phyloP scores from a whole-genome alignment of 495 filamentous ascomycete genomes.

The Neurospora discreta region DNA sequence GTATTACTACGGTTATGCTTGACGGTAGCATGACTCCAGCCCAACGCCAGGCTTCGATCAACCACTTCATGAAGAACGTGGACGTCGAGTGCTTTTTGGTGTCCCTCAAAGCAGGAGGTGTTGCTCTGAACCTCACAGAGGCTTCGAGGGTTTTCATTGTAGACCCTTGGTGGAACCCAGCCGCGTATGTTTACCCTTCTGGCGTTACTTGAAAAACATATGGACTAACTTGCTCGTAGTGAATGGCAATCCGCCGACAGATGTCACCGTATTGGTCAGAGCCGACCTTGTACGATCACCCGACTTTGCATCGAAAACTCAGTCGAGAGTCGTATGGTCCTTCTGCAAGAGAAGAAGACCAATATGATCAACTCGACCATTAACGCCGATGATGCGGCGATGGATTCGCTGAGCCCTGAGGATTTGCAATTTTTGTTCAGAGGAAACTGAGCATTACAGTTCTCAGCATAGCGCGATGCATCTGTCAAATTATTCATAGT shows the following conservation, averaged over 20 bases:
- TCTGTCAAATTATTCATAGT: not conserved
- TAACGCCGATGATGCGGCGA: slow-evolving; percentile 74
- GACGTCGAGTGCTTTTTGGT: slow-evolving; percentile 93
- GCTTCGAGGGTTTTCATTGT: slow-evolving; percentile 90
- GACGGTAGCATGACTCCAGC: slow-evolving; percentile 92
- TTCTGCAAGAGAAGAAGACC: slow-evolving; percentile 94
- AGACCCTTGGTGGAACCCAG: slow-evolving; percentile 98
- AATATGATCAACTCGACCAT: slow-evolving; percentile 94
- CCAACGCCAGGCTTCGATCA: slow-evolving; percentile 81
- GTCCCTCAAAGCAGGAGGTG: slow-evolving; percentile 88
- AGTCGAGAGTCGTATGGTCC: slow-evolving; percentile 86
- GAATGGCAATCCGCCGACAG: slow-evolving; percentile 97
- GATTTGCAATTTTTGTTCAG: slow-evolving; percentile 95
- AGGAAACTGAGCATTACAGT: slow-evolving; percentile 28
- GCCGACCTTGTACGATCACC: slow-evolving; percentile 85
- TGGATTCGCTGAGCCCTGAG: slow-evolving; percentile 80
- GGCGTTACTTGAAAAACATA: not conserved
- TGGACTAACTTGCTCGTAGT: slow-evolving; percentile 2
- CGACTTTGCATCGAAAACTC: slow-evolving; percentile 91
- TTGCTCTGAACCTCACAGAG: slow-evolving; percentile 89
- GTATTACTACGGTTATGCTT: slow-evolving; percentile 95
- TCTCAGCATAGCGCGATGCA: not conserved
- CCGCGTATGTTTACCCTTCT: slow-evolving; percentile 37
- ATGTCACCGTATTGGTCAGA: slow-evolving; percentile 94
- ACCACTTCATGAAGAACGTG: slow-evolving; percentile 86